Conservation (phyloP, 129 eudicot species). For the Artemisia argyi region DNA sequence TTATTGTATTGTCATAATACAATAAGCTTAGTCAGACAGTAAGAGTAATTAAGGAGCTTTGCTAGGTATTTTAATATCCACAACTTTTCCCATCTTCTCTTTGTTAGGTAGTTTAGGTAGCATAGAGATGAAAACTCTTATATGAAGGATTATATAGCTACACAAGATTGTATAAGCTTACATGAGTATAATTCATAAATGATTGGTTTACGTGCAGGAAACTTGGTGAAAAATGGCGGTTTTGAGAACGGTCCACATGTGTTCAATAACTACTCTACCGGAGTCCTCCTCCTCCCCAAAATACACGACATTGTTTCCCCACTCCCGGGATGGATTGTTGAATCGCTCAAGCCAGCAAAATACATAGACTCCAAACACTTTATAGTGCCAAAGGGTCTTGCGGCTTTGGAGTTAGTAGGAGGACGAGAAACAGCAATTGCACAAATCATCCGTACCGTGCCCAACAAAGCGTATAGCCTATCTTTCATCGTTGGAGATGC, state of each 20-base stretch:
- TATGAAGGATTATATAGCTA: too few species aligned
- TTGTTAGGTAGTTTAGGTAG: too few species aligned
- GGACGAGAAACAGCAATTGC: slow-evolving; percentile 75
- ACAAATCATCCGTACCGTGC: slow-evolving; percentile 52
- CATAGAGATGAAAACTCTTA: too few species aligned
- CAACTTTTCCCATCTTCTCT: too few species aligned
- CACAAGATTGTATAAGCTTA: too few species aligned
- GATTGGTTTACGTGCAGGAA: slow-evolving; percentile 29
- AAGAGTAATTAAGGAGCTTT: too few species aligned
- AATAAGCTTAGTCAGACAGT: too few species aligned
- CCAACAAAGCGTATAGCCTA: slow-evolving; percentile 44
- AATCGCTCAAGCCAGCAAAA: slow-evolving; percentile 75
- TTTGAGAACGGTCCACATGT: slow-evolving; percentile 75
- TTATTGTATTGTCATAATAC: too few species aligned
- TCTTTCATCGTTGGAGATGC: slow-evolving; percentile 66
- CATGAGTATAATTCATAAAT: not conserved
- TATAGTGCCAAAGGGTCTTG: slow-evolving; percentile 54
- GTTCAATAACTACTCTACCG: slow-evolving; percentile 59
- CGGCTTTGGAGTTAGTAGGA: slow-evolving; percentile 67
- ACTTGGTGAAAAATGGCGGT: slow-evolving; percentile 69
- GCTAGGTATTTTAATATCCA: too few species aligned
- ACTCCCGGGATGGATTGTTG: slow-evolving; percentile 77
- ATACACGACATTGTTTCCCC: slow-evolving; percentile 55
- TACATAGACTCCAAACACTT: slow-evolving; percentile 66
- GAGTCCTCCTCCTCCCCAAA: slow-evolving; percentile 71